A percentile compares a stretch with the other conserved stretches of the same genome.
These are phyloP conservation scores for Gymnopilus dilepis DNA, from an alignment of 768 basidiomycete genomes.

Conservation along the genomic window DNA sequence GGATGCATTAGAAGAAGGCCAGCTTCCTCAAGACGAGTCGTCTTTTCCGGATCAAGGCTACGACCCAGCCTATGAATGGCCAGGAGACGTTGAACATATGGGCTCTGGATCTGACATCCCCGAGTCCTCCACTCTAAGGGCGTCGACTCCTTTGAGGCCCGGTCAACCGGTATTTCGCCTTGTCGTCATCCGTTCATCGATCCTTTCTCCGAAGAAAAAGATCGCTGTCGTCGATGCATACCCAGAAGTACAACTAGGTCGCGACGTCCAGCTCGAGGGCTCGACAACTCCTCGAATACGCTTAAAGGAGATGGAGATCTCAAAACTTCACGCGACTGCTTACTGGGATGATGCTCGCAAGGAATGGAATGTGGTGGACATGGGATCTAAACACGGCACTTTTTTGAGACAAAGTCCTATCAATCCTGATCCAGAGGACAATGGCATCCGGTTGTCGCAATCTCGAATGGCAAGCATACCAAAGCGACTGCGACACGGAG, in stretches of 20 bases:
- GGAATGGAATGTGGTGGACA: constrained; percentile 81
- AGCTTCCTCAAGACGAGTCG: constrained; percentile 15
- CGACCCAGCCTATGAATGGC: constrained; percentile 66
- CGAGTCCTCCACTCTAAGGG: constrained; percentile 12
- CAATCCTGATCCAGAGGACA: constrained; percentile 27
- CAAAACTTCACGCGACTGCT: constrained; percentile 77
- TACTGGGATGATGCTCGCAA: constrained; percentile 67
- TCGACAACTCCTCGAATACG: constrained; percentile 66
- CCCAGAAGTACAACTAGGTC: constrained; percentile 73
- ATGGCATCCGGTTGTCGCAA: constrained; percentile 63
- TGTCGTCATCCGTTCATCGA: constrained; percentile 57
- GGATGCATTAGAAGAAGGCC: constrained; percentile 28
- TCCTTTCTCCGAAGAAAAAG: constrained; percentile 57
- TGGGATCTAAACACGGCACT: constrained; percentile 87
- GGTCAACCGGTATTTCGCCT: constrained; percentile 52
- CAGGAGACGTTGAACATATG: constrained; percentile 40
- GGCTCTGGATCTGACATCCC: constrained; percentile 2
- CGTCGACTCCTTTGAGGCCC: constrained; percentile 13
- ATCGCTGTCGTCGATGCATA: constrained; percentile 52
- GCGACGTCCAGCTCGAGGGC: constrained; percentile 62
- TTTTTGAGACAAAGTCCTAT: constrained; percentile 51
- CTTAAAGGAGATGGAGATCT: constrained; percentile 84
- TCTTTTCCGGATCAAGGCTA: constrained; percentile 37
- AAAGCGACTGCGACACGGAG: constrained; percentile 63
- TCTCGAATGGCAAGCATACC: constrained; percentile 74